These are phyloP conservation scores for Clonostachys solani DNA, from an alignment of 2,329 filamentous ascomycete species.

Conservation along the genomic window DNA sequence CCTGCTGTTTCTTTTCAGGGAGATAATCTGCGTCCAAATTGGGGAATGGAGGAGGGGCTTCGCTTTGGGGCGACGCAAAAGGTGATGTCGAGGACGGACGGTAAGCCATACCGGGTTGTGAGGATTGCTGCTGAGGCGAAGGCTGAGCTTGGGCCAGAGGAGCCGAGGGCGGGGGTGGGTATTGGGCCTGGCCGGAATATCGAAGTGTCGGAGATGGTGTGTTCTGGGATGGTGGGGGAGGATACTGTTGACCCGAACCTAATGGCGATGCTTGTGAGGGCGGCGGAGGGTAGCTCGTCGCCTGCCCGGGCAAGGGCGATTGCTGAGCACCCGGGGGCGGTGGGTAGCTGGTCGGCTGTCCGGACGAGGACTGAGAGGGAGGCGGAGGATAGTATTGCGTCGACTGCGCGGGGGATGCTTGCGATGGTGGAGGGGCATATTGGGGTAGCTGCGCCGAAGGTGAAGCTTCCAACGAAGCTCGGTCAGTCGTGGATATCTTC, in stretches of 20 bases:
- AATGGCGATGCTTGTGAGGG: conserved; percentile 1
- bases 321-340: conserved; percentile 25
- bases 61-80: conserved; percentile 17
- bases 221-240: conserved; percentile 10
- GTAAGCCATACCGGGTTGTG: conserved; percentile 12
- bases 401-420: conserved; percentile 39
- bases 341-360: conserved; percentile 2
- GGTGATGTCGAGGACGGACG: conserved; percentile 14
- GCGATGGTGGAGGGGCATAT: conserved; percentile 42
- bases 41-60: conserved; percentile 12
- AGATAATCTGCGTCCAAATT: conserved; percentile 12
- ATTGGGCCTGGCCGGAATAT: conserved; percentile 9
- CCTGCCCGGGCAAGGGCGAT: conserved; percentile 16
- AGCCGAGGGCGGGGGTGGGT: conserved; percentile 3
- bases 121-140: conserved; percentile 10
- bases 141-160: conserved; percentile 15
- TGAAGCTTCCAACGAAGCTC: background rate
- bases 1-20: conserved; percentile 21
- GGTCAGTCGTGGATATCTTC: background rate
- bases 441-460: conserved; percentile 21
- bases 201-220: conserved; percentile 7
- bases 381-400: conserved; percentile 41
- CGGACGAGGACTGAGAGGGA: conserved; percentile 17
- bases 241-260: conserved; percentile 6
- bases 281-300: conserved; percentile 4